Evolutionary conservation across 2,329 filamentous ascomycete species (phyloP), one percentile per base, ranked within the genome.

Genomic region (Calonectria montana): DNA sequence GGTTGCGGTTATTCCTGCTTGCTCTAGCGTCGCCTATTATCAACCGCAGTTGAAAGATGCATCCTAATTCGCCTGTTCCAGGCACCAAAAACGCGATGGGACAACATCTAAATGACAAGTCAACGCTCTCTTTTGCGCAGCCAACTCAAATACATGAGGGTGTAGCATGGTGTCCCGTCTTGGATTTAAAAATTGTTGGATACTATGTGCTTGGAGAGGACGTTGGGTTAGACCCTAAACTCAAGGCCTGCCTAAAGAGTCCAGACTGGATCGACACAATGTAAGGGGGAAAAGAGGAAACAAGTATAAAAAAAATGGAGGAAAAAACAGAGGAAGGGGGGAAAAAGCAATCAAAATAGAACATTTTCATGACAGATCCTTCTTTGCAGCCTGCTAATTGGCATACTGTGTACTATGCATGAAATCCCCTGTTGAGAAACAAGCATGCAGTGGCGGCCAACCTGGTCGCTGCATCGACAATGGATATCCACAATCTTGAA

Each of bases 1-100:
- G 63, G 45, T 70, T 70, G 57, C 55, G 75, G 74, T 35, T 66
- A 67, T 65, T 53, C 70, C 71, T 75, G 71, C 73, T 72, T 78
- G 67, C 61, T 68, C 59, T 78, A 77, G 69, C 73, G 74, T 64
- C 71, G 61, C 67, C 61, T 61, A 64, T 63, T 39, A 37, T 75
- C 55, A 71, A 48, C 65, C 41, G 57, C 66, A 45, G 64, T 53
- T 69, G 50, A 37, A 21, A 61, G 21, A 18, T 55, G 47, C 61
- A 23, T 53, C 41, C 59, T 67, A 65, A 77, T 72, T 77, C 72
- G 76, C 57, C 29, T 65, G 65, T 37, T 25, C 39, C 35, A 53
- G 35, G 70, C 55, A 65, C 25, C 25, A 39, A 75, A 29, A 72
- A 21, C 10, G 37, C 63, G 29, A 50, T 37, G 35, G 59, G 68